phyloP scores from a whole-genome alignment of 78 protist genomes.

The Capsaspora owczarzaki region DNA sequence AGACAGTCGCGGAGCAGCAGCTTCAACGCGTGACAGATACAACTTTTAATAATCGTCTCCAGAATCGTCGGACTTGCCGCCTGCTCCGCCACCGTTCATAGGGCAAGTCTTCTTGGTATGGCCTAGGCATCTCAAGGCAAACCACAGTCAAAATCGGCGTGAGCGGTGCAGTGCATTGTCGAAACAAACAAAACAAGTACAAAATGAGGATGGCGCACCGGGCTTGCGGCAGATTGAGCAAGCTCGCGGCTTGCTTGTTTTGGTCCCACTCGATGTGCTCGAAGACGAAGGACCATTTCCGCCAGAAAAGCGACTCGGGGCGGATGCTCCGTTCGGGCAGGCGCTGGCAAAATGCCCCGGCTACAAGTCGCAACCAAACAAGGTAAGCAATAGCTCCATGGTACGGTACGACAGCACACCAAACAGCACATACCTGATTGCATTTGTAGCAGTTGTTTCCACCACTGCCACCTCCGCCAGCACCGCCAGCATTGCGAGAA shows the following conservation, averaged over 20 bases:
- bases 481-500: neutral
- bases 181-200: neutral
- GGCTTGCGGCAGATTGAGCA: neutral
- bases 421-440: no score
- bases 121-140: neutral
- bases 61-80: no score
- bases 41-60: no score
- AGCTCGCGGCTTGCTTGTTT: neutral
- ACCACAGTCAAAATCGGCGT: neutral
- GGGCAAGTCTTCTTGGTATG: slow-evolving; percentile 1
- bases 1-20: no score
- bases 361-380: no score
- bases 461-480: slow-evolving; percentile 5
- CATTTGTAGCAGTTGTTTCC: slow-evolving; percentile 6
- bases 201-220: neutral
- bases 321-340: slow-evolving; percentile 6
- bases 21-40: no score
- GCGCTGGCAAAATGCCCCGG: neutral
- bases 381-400: no score
- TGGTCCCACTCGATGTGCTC: neutral
- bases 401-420: no score
- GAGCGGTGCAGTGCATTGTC: neutral
- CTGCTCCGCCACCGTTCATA: no score
- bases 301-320: no score
- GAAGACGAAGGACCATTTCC: no score